Conservation (phyloP, 306 rosid species). For the Macrotyloma uniflorum region DNA sequence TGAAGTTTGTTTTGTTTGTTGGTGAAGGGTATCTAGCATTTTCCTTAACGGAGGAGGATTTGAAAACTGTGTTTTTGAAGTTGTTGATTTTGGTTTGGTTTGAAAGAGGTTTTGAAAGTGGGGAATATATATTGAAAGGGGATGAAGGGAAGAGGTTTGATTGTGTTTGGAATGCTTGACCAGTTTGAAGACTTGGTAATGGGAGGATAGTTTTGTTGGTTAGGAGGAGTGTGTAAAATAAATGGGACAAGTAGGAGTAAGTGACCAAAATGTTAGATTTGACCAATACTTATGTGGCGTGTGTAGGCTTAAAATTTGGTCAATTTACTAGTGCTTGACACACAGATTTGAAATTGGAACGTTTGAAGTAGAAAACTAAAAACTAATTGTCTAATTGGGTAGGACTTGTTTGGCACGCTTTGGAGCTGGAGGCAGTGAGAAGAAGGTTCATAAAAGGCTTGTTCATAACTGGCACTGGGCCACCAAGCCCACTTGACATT, state of each 20-base stretch:
- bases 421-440: slow-evolving; percentile 37
- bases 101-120: not conserved
- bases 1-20: slow-evolving; percentile 27
- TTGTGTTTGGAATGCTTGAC: slow-evolving; percentile 24
- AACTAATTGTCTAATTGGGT: not conserved
- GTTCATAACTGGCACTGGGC: slow-evolving; percentile 46
- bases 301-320: slow-evolving; percentile 24
- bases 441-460: slow-evolving; percentile 21
- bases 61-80: not conserved
- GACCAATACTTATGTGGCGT: slow-evolving; percentile 22
- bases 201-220: not conserved
- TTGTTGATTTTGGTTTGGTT: not conserved
- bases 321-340: slow-evolving; percentile 34
- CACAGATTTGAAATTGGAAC: slow-evolving; percentile 45
- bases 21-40: slow-evolving; percentile 45
- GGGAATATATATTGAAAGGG: not conserved
- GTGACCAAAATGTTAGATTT: slow-evolving; percentile 24
- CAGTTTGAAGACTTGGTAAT: slow-evolving; percentile 34
- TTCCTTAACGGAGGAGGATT: not conserved
- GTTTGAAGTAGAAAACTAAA: slow-evolving; percentile 31
- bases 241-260: not conserved
- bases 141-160: not conserved
- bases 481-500: slow-evolving; percentile 43
- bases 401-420: slow-evolving; percentile 34
- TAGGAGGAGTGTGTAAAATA: not conserved